These are phyloP conservation scores for Spinellus fusiger DNA, from an alignment of 192 early-diverging fungal species.

Conservation along the genomic window DNA sequence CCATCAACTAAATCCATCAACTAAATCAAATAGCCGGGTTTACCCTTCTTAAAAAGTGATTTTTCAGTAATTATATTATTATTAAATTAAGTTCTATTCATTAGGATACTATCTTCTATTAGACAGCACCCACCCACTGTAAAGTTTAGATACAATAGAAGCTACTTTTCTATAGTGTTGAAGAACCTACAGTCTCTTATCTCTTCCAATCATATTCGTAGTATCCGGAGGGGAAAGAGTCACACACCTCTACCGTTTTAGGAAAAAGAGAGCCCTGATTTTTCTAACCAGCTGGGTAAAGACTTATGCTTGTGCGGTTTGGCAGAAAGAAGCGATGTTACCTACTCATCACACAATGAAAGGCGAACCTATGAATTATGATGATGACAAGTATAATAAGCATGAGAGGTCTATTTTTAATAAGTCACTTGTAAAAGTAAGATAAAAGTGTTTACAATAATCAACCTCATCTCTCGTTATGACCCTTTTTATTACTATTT, in stretches of 20 bases:
- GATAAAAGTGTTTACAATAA: not conserved
- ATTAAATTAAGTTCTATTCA: too few relatives aligned
- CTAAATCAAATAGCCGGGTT: too few relatives aligned
- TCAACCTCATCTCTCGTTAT: not conserved
- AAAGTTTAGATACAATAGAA: too few relatives aligned
- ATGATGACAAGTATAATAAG: constrained; percentile 34
- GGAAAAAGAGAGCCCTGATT: not conserved
- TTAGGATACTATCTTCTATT: too few relatives aligned
- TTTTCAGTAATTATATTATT: too few relatives aligned
- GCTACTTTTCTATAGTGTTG: too few relatives aligned
- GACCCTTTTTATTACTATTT: not conserved
- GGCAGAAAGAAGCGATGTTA: constrained; percentile 9
- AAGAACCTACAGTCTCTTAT: too few relatives aligned
- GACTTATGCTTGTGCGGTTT: not conserved
- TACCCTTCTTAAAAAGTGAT: too few relatives aligned
- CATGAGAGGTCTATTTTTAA: not conserved
- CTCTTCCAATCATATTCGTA: too few relatives aligned
- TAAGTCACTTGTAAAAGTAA: too few relatives aligned
- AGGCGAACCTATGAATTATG: constrained; percentile 6
- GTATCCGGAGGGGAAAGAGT: not conserved
- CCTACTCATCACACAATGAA: constrained; percentile 27
- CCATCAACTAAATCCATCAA: too few relatives aligned
- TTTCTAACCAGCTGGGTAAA: not conserved
- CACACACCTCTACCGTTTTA: not conserved
- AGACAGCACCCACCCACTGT: too few relatives aligned